phyloP scores from a whole-genome alignment of 108 stramenopile genomes.

The Discostella stelligeroides region DNA sequence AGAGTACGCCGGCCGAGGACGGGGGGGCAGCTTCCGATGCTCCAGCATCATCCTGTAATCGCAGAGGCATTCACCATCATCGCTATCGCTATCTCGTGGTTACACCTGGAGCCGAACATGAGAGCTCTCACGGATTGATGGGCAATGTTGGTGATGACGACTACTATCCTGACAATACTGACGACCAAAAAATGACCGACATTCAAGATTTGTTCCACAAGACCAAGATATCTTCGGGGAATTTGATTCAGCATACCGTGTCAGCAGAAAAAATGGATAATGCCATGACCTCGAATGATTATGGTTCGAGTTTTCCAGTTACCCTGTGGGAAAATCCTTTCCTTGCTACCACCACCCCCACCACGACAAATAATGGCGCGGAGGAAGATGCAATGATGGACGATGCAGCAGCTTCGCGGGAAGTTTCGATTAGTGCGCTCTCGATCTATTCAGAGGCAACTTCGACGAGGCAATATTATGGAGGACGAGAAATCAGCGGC shows the following conservation, averaged over 20 bases:
- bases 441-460: constrained; percentile 14
- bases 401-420: neutral
- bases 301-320: constrained; percentile 38
- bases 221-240: constrained; percentile 24
- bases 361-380: neutral
- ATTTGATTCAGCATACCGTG: neutral
- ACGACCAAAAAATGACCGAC: neutral
- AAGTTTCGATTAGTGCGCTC: neutral
- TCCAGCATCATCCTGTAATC: too few relatives aligned
- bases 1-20: too few relatives aligned
- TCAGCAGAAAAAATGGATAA: neutral
- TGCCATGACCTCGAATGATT: constrained; percentile 16
- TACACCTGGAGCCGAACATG: constrained; percentile 37
- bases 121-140: constrained; percentile 5
- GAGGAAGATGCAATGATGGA: neutral
- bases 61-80: constrained; percentile 23
- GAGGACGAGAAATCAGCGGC: neutral
- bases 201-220: constrained; percentile 25
- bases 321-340: constrained; percentile 87
- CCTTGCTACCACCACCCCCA: too few relatives aligned
- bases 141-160: neutral
- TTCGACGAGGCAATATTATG: neutral
- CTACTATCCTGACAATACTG: neutral
- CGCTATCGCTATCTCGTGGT: constrained; percentile 44
- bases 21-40: neutral